Base-by-base conservation (phyloP, 1,284 basidiomycete genomes). In the Trametes versicolor region DNA sequence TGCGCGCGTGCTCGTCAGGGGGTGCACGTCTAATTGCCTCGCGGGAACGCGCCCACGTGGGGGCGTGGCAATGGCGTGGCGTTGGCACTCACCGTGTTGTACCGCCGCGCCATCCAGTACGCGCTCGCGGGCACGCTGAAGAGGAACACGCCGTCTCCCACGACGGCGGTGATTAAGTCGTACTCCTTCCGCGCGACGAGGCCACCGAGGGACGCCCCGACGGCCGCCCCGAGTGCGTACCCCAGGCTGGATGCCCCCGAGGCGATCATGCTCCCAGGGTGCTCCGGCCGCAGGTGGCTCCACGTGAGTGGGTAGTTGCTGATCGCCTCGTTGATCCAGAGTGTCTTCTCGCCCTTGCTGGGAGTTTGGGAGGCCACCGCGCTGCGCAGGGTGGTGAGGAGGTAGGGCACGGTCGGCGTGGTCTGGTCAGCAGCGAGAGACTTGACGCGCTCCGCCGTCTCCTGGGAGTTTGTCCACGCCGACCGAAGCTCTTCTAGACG, bases 21-120 rank as follows among this genome's bases (percentile, higher is more conserved):
- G 37, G n/a, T n/a, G 25, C 29, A 21, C 41, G 41, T 51, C 48
- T 50, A 9, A 10, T 32, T 19, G 37, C 53, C 53, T 41, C 39
- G 53, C 37, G 29, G 27, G 50, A 32, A 29, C 17, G 23, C 5
- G 25, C 15, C 29, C 50, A 50, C 49, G 49, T 50, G 49, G 27
- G 49, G 37, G 37, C 37, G 15, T 25, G 29, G 29, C 27, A 19
- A 17, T 17, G n/a, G 34, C n/a, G 3, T 9, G n/a, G 15, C 41
- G 37, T 13, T 5, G n/a, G 19, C 13, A 15, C 85, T 68, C 62
- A 90, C 89, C 37, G 90, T 87, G 29, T 87, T 78, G 73, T 92
- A 91, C 59, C 82, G 80, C 67, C 84, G 82, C 0, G 90, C 88
- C 75, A 92, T 89, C 90, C 90, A 91, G 73, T 84, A 92, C 0